phyloP scores from a whole-genome alignment of 768 basidiomycete genomes.

The Suillus clintonianus region DNA sequence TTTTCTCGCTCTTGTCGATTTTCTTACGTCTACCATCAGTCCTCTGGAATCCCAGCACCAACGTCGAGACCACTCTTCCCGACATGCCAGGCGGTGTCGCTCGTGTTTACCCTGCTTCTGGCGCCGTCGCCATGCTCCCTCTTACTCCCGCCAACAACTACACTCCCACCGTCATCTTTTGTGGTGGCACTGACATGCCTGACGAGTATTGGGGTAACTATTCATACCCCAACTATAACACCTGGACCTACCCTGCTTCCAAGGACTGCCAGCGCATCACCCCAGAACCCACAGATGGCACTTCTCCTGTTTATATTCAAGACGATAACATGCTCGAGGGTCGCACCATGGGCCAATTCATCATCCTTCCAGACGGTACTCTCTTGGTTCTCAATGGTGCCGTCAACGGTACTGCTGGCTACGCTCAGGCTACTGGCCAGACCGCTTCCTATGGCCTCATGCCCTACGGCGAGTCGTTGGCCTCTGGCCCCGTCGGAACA shows the following conservation, averaged over 20 bases:
- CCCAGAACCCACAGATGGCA: slow-evolving; percentile 77
- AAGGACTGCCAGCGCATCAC: slow-evolving; percentile 80
- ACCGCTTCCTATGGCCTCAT: slow-evolving; percentile 48
- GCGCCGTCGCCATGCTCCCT: slow-evolving; percentile 87
- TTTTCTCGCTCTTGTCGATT: too few relatives aligned
- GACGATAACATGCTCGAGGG: slow-evolving; percentile 77
- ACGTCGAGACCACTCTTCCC: slow-evolving; percentile 64
- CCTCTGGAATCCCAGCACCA: slow-evolving; percentile 53
- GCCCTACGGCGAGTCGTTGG: slow-evolving; percentile 75
- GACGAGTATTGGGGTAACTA: slow-evolving; percentile 78
- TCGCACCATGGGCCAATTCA: slow-evolving; percentile 91
- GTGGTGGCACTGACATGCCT: slow-evolving; percentile 84
- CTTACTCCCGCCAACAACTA: slow-evolving; percentile 89
- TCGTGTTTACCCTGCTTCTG: slow-evolving; percentile 89
- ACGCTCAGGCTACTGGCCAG: slow-evolving; percentile 55
- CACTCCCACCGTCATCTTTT: slow-evolving; percentile 83
- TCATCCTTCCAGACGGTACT: slow-evolving; percentile 77
- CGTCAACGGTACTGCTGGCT: slow-evolving; percentile 86
- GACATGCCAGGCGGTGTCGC: slow-evolving; percentile 73
- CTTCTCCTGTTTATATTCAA: slow-evolving; percentile 56
- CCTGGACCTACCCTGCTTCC: slow-evolving; percentile 71
- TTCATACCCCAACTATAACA: slow-evolving; percentile 68
- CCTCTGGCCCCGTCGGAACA: slow-evolving; percentile 73
- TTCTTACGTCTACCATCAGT: slow-evolving; percentile 26
- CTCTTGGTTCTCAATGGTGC: slow-evolving; percentile 85